These are phyloP conservation scores for Pseudonectria buxi DNA, from an alignment of 2,329 filamentous ascomycete genomes.

Conservation along the genomic window DNA sequence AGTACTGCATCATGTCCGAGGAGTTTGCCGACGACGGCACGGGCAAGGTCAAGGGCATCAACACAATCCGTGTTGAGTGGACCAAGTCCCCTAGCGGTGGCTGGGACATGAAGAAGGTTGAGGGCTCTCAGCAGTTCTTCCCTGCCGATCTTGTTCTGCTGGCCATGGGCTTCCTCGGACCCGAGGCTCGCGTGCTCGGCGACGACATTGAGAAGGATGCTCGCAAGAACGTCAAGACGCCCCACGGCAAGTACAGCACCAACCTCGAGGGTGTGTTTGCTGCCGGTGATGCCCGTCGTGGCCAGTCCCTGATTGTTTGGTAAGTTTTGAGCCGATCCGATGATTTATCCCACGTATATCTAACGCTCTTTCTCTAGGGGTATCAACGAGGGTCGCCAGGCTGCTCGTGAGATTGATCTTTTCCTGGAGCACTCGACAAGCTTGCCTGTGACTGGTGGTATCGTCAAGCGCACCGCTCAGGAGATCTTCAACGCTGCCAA, in stretches of 20 bases:
- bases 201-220: constrained; percentile 86
- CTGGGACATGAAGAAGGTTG: constrained; percentile 98
- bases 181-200: constrained; percentile 80
- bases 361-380: constrained; percentile 51
- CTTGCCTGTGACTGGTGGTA: constrained; percentile 87
- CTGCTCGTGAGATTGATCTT: constrained; percentile 83
- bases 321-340: constrained; percentile 37
- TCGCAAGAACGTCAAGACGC: constrained; percentile 94
- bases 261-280: constrained; percentile 86
- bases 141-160: constrained; percentile 88
- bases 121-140: constrained; percentile 92
- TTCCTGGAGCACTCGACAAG: constrained; percentile 74
- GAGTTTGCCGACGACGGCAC: constrained; percentile 86
- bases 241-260: constrained; percentile 79
- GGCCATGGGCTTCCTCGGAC: constrained; percentile 95
- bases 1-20: constrained; percentile 98
- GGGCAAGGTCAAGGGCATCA: constrained; percentile 90
- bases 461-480: constrained; percentile 75
- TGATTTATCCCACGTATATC: constrained; percentile 11
- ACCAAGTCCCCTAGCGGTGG: constrained; percentile 81
- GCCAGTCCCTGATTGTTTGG: constrained; percentile 95
- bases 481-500: constrained; percentile 48
- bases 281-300: constrained; percentile 89
- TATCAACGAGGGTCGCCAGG: constrained; percentile 94
- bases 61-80: constrained; percentile 93